Conservation (phyloP, 805 yeast genomes). For the Ogataea corticis region DNA sequence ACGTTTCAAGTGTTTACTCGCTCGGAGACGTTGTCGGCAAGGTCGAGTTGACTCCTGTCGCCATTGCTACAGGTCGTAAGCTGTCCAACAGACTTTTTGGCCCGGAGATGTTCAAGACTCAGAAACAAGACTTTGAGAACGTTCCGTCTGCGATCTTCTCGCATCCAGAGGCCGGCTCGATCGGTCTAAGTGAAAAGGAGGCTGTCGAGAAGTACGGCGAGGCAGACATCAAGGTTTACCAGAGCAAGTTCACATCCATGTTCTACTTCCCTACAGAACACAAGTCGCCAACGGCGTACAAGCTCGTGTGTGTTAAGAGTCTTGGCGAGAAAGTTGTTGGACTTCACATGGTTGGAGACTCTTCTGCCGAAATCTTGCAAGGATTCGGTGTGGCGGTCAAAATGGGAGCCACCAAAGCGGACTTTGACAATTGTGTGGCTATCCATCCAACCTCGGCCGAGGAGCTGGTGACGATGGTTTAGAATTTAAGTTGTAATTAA, state of each 20-base stretch:
- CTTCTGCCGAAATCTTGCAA: constrained; percentile 89
- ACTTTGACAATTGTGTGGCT: constrained; percentile 94
- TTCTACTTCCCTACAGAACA: constrained; percentile 82
- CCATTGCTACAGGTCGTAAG: constrained; percentile 97
- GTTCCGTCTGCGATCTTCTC: constrained; percentile 97
- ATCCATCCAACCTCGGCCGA: constrained; percentile 99
- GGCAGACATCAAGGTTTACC: constrained; percentile 78
- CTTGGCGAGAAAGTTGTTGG: constrained; percentile 93
- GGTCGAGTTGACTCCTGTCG: constrained; percentile 95
- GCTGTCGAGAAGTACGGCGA: constrained; percentile 80
- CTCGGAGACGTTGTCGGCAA: constrained; percentile 94
- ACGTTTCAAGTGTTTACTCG: constrained; percentile 69
- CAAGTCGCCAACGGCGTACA: constrained; percentile 87
- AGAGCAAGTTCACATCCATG: constrained; percentile 86
- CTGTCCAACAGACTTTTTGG: constrained; percentile 92
- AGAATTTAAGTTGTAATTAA: constrained; percentile 7
- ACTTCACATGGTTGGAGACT: constrained; percentile 88
- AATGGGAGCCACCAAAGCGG: constrained; percentile 98
- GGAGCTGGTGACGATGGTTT: constrained; percentile 85
- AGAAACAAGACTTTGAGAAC: constrained; percentile 81
- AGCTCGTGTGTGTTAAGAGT: constrained; percentile 70
- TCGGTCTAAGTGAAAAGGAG: constrained; percentile 80
- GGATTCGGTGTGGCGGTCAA: constrained; percentile 98
- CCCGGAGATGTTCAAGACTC: constrained; percentile 62
- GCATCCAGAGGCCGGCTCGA: constrained; percentile 96